A percentile compares a stretch with the other conserved stretches of the same genome.
Conservation (phyloP, 495 filamentous ascomycete species). For the Penicillium coffeae region DNA sequence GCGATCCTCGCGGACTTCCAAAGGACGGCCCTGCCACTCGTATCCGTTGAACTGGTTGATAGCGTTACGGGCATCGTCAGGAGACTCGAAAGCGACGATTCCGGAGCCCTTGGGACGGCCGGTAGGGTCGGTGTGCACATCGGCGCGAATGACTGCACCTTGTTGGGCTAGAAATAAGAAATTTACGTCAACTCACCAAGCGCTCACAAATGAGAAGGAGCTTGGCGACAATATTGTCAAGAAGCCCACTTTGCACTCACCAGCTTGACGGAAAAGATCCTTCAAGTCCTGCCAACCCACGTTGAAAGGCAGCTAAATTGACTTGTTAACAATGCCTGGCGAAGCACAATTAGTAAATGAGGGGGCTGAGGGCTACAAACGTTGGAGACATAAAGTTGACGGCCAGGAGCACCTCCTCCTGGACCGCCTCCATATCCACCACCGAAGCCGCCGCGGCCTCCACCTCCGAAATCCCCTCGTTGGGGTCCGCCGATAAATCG, state of each 20-base stretch:
- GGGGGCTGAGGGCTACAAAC: slow-evolving; percentile 62
- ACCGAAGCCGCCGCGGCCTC: slow-evolving; percentile 40
- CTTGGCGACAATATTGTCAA: background rate
- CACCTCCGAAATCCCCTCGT: slow-evolving; percentile 64
- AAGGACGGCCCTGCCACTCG: slow-evolving; percentile 90
- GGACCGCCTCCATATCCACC: slow-evolving; percentile 51
- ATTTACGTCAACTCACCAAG: slow-evolving; percentile 31
- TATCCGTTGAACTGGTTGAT: slow-evolving; percentile 98
- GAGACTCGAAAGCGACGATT: slow-evolving; percentile 92
- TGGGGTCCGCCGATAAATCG: slow-evolving; percentile 77
- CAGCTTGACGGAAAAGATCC: slow-evolving; percentile 97
- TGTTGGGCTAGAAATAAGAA: slow-evolving; percentile 54
- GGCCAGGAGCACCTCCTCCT: slow-evolving; percentile 60
- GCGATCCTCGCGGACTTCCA: slow-evolving; percentile 95
- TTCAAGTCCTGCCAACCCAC: slow-evolving; percentile 99
- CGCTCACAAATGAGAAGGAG: slow-evolving; percentile 7
- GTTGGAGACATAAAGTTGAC: slow-evolving; percentile 96
- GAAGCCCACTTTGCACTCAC: slow-evolving; percentile 52
- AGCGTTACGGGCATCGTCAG: slow-evolving; percentile 91
- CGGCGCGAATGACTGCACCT: slow-evolving; percentile 88
- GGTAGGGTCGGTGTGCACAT: slow-evolving; percentile 88
- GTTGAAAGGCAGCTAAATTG: slow-evolving; percentile 86
- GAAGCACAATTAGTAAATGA: slow-evolving; percentile 15
- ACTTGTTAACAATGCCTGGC: slow-evolving; percentile 19
- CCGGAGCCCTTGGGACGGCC: slow-evolving; percentile 93